Conservation (phyloP, 495 filamentous ascomycete genomes). For the Neurospora cerealis region DNA sequence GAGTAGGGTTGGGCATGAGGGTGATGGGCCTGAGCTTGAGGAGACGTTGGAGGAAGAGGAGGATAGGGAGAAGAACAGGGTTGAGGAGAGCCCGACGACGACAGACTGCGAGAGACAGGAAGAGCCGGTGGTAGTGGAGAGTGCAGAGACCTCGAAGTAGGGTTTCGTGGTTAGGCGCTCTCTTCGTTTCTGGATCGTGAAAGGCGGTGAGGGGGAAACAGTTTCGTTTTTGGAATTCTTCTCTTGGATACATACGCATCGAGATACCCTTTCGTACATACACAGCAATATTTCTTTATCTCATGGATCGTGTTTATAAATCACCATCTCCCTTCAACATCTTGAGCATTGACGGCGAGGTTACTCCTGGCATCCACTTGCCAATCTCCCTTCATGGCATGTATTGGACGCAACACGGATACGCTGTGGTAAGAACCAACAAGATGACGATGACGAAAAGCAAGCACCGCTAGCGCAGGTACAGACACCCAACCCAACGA, state of each 20-base stretch:
- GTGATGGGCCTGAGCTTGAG: background rate
- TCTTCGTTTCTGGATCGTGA: background rate
- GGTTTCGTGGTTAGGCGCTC: background rate
- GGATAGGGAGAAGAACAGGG: background rate
- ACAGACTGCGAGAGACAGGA: background rate
- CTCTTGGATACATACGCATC: background rate
- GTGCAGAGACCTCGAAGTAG: background rate
- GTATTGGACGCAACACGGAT: background rate
- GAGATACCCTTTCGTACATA: background rate
- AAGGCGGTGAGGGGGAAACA: background rate
- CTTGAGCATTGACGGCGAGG: background rate
- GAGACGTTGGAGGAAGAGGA: background rate
- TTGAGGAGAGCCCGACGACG: background rate
- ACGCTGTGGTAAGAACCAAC: background rate
- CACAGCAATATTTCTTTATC: background rate
- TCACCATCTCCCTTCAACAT: background rate
- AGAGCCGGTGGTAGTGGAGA: background rate
- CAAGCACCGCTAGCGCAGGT: background rate
- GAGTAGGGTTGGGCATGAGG: slow-evolving; percentile 11
- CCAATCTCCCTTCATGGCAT: background rate
- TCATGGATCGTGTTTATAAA: background rate
- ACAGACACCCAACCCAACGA: background rate
- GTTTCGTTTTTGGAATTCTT: background rate
- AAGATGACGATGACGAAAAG: background rate
- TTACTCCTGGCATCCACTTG: background rate